Evolutionary conservation across 2,329 filamentous ascomycete species (phyloP), one percentile per base, ranked within the genome.

Genomic region (Aspergillus sp.): DNA sequence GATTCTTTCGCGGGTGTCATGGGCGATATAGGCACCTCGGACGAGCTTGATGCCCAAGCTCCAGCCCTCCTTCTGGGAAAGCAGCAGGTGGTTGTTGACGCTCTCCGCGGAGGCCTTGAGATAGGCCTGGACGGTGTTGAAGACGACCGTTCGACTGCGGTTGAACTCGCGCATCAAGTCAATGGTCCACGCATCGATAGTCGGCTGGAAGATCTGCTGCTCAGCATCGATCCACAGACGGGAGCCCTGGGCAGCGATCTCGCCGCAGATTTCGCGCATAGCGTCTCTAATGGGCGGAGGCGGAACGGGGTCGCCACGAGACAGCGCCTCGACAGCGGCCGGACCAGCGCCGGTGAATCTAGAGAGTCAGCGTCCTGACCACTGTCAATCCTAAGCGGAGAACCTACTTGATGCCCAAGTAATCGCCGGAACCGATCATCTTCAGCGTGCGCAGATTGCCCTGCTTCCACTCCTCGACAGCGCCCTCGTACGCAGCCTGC

Each of bases 221-320:
- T 70, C 67, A 1, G 67, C 63, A 38, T 69, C 67, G 26, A 69
- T 55, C 56, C 61, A 65, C n/a, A 69, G 49, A 2, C 62, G 48
- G 24, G 53, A 57, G 8, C 50, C 51, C 36, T 57, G 52, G 4
- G 45, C 40, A 22, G 48, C 47, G 3, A 61, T 55, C 4, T 49
- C 40, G 14, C 54, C 40, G 35, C 60, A 59, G 26, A 66, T 61
- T 14, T 47, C 45, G 8, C 49, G 42, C 42, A 67, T 58, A 4
- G 63, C 61, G 4, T 48, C 35, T 10, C 43, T 16, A 25, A 66
- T 57, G 17, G 42, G 39, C 3, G 40, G 31, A 4, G 65, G 58
- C 2, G 63, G 58, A 6, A 28, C 26, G 4, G 42, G 36, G 25
- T 54, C 41, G 12, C 52, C 50, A 2, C 53, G 41, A 15, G 55